These are phyloP conservation scores for Jaenimonas drosophilae DNA, from an alignment of 208 protist species.

Conservation along the genomic window DNA sequence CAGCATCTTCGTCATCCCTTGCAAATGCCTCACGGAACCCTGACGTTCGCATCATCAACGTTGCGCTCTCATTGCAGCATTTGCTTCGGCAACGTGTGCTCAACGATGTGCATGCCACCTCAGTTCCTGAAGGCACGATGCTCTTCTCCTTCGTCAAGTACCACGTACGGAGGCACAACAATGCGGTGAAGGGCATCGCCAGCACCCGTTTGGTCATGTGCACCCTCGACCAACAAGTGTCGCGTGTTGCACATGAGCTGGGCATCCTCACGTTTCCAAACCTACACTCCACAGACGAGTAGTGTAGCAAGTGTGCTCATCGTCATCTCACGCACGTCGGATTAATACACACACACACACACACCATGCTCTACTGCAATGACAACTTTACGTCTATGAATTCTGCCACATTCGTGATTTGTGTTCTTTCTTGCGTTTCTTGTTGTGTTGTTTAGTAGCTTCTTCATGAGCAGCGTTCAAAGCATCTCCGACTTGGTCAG, in stretches of 20 bases:
- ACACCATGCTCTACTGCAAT: too few species aligned
- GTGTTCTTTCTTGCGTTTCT: too few species aligned
- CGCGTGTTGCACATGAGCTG: slow-evolving; percentile 35
- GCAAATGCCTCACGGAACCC: slow-evolving; percentile 36
- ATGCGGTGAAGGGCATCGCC: slow-evolving; percentile 52
- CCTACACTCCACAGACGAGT: too few species aligned
- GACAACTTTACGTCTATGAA: too few species aligned
- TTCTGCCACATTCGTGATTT: too few species aligned
- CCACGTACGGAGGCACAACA: slow-evolving; percentile 63
- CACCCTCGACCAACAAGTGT: slow-evolving; percentile 63
- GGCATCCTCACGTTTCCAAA: slow-evolving; percentile 60
- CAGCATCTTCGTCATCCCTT: slow-evolving; percentile 4
- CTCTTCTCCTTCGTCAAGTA: slow-evolving; percentile 82
- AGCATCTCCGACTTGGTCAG: too few species aligned
- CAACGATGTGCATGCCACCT: slow-evolving; percentile 14
- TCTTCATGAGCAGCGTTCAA: too few species aligned
- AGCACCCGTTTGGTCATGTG: slow-evolving; percentile 48
- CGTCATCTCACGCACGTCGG: too few species aligned
- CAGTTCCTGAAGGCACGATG: slow-evolving; percentile 42
- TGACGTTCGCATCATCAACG: slow-evolving; percentile 71
- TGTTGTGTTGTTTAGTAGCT: too few species aligned
- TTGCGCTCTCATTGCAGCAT: slow-evolving; percentile 63
- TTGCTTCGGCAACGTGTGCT: slow-evolving; percentile 22
- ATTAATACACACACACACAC: too few species aligned
- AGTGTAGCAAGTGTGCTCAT: too few species aligned